Evolutionary conservation across 2,329 filamentous ascomycete species (phyloP), one percentile per base, ranked within the genome.

Genomic region (Colletotrichum sansevieriae): DNA sequence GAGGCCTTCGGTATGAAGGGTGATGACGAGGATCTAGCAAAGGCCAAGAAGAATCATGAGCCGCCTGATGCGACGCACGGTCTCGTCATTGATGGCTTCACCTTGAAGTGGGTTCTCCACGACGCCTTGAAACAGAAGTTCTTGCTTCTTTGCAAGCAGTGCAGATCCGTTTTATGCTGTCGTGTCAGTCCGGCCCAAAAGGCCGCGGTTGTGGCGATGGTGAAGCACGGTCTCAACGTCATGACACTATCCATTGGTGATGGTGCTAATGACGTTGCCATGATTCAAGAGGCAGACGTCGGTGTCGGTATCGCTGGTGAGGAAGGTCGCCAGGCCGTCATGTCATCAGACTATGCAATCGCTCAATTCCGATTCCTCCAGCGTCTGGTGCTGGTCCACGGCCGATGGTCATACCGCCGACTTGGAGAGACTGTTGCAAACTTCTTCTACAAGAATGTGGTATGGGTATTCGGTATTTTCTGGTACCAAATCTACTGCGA

Each of bases 381-480:
- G 74, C 86, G 95, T 63, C 84, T 98, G 70, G 88, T 98, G 35
- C 87, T 98, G 20, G 94, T 98, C 4, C 95, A 98, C 77, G 95
- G 95, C 67, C 89, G 95, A 67, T 98, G 95, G 93, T 97, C 94
- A n/a, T 99, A 99, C 82, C 89, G 95, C 61, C 90, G 96, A 74
- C 83, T 99, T 78, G 94, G 92, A 35, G 96, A 99, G 83, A 93
- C 91, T 54, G 98, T 97, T 75, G 94, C 94, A 79, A 99, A 99
- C 80, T 99, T 99, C 86, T 99, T 99, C 85, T 99, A 98, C 89
- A 99, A 99, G 91, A 99, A 98, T 83, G 92, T 99, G 81, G 92
- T 98, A 60, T 99, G 96, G 96, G 96, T 94, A 0, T 95, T 98
- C 77, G 88, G 92, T 49, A 92, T 99, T 67, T 98, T 98, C 86